Conservation (phyloP, 1,284 basidiomycete genomes). For the Inonotus obliquus region DNA sequence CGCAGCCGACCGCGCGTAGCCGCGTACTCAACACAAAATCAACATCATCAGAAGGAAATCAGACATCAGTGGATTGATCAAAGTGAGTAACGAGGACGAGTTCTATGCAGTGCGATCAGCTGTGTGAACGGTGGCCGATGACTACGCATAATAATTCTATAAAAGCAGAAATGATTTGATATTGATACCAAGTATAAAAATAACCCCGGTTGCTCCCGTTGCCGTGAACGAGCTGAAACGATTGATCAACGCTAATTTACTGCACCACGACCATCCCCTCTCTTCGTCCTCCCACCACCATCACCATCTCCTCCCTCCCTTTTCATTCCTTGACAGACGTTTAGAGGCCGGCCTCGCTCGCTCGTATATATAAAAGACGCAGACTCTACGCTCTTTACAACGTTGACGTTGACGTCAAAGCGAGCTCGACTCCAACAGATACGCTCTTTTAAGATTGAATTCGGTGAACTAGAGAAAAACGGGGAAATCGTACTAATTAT, state of each 20-base stretch:
- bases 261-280: not conserved
- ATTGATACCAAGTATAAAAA: not conserved
- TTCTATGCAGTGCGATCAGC: too few relatives aligned
- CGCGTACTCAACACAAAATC: not conserved
- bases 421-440: not conserved
- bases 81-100: too few relatives aligned
- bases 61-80: too few relatives aligned
- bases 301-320: not conserved
- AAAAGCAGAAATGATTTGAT: not conserved
- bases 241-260: not conserved
- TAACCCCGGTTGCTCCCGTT: not conserved
- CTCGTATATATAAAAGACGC: not conserved
- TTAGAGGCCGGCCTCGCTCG: conserved; percentile 1
- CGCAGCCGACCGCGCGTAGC: not conserved
- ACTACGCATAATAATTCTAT: not conserved
- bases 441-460: not conserved
- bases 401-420: not conserved
- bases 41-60: not conserved
- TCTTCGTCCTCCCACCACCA: not conserved
- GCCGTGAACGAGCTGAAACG: not conserved
- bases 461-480: too few relatives aligned
- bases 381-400: not conserved
- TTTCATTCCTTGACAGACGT: not conserved
- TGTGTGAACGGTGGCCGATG: not conserved
- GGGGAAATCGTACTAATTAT: not conserved